Percentiles rank a stretch among this genome's conserved stretches.
phyloP scores from a whole-genome alignment of 371 early-diverging fungal genomes.

The Syncephalis plumigaleata region DNA sequence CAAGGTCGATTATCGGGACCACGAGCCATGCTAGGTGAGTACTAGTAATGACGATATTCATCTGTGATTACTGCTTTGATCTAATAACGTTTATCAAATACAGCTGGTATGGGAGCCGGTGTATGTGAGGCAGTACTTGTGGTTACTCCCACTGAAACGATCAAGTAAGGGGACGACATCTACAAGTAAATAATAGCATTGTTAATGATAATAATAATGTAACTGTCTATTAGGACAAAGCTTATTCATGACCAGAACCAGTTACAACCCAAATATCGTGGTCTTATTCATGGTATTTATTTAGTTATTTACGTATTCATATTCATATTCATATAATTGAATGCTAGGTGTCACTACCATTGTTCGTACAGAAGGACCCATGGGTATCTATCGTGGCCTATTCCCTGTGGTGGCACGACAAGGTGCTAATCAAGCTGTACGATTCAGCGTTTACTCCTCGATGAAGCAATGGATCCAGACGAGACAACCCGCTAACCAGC shows the following conservation, averaged over 20 bases:
- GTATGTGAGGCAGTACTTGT: constrained; percentile 70
- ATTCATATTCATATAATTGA: too few species aligned
- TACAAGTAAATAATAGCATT: too few species aligned
- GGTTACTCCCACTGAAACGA: constrained; percentile 83
- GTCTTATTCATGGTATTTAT: constrained; percentile 66
- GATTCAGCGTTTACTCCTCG: constrained; percentile 70
- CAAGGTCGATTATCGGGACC: constrained; percentile 46
- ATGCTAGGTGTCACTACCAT: constrained; percentile 23
- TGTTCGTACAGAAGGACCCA: constrained; percentile 55
- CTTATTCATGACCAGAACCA: constrained; percentile 62
- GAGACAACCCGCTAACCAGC: constrained; percentile 11
- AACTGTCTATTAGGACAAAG: constrained; percentile 40
- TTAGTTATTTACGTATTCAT: too few species aligned
- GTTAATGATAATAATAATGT: too few species aligned
- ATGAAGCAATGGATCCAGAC: constrained; percentile 39
- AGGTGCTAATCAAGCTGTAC: constrained; percentile 82
- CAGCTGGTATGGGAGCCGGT: constrained; percentile 80
- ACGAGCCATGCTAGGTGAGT: constrained; percentile 33
- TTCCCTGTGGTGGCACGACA: constrained; percentile 82
- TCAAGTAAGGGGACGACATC: constrained; percentile 41
- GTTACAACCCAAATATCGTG: constrained; percentile 48
- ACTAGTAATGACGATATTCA: too few species aligned
- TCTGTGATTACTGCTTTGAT: neutral
- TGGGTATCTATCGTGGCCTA: constrained; percentile 76
- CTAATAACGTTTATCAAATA: neutral